Base-by-base conservation (phyloP, 2,329 filamentous ascomycete genomes). In the Dactylellina drechsleri region DNA sequence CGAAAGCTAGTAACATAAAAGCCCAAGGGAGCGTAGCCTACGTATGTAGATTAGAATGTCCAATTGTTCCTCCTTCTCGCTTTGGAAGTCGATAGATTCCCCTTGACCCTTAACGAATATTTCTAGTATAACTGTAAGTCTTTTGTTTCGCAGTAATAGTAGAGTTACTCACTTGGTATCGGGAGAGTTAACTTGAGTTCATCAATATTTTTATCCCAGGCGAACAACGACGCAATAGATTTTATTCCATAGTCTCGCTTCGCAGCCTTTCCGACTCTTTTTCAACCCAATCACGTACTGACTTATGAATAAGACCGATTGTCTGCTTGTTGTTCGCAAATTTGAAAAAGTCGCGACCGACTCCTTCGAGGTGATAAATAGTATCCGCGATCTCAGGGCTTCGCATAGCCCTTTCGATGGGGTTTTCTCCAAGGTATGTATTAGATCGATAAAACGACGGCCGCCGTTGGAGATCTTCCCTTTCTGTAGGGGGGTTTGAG, bases 221-320 rank as follows among this genome's bases (percentile, higher is more conserved):
- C 8, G 47, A 52, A 52, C 47, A 52, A 57, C 13, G 12, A 47
- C 16, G 13, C 43, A 23, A 52, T 52, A 2, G 47, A 52, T n/a
- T 52, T 52, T n/a, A 52, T 52, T 4, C 47, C 47, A 13, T 52
- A 52, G 20, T 52, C 20, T 6, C 54, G 49, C 20, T 61, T 15
- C 31, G 58, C 60, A 15, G 68, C 60, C n/a, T 60, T 40, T 54
- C 10, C 4, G 67, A 47, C 18, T 73, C 68, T 16, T 54, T 56
- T 31, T 73, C 68, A 12, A 66, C 54, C 68, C 68, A 73, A 26
- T 73, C 68, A 18, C 61, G 45, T 26, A 73, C 68, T 6, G 68
- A 73, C 23, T 73, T 73, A 31, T 66, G 60, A 13, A 73, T 61
- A 23, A 66, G 43, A 54, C 41, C 31, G 26, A 73, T 66, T 3